Conservation (phyloP, 805 yeast genomes). For the Metschnikowia picachoensis region DNA sequence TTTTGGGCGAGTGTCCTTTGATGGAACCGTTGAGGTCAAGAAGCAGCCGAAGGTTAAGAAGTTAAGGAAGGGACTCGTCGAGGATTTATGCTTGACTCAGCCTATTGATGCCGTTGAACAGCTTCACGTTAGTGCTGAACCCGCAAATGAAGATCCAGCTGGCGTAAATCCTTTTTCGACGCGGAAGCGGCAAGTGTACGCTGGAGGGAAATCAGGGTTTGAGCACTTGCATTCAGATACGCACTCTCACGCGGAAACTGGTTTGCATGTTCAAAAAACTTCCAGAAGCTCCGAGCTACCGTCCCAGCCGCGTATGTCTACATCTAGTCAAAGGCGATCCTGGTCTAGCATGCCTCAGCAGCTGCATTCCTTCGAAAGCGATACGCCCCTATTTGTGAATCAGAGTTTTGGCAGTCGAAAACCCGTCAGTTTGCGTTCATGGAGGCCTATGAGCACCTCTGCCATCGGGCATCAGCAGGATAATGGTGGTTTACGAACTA, state of each 20-base stretch:
- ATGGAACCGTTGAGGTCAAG: too few relatives aligned
- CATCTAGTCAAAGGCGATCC: not conserved
- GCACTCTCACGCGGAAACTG: too few relatives aligned
- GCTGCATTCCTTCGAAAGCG: not conserved
- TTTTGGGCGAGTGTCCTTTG: not conserved
- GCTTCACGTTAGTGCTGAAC: too few relatives aligned
- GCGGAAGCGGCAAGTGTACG: too few relatives aligned
- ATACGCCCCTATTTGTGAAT: not conserved
- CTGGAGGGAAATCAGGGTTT: too few relatives aligned
- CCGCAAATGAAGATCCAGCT: too few relatives aligned
- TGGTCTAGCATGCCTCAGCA: conserved; percentile 1
- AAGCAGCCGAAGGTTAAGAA: not conserved
- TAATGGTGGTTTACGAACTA: too few relatives aligned
- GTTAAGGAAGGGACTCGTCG: conserved; percentile 5
- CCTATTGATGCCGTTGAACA: not conserved
- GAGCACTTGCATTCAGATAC: too few relatives aligned
- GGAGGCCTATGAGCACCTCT: not conserved
- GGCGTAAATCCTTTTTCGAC: too few relatives aligned
- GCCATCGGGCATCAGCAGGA: not conserved
- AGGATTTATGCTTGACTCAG: conserved; percentile 2
- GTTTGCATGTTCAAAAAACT: too few relatives aligned
- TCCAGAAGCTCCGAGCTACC: too few relatives aligned
- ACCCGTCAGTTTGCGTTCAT: not conserved
- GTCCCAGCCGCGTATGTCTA: not conserved
- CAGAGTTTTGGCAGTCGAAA: not conserved